These are phyloP conservation scores for Acacia crassicarpa DNA, from an alignment of 306 rosid species.

Conservation along the genomic window DNA sequence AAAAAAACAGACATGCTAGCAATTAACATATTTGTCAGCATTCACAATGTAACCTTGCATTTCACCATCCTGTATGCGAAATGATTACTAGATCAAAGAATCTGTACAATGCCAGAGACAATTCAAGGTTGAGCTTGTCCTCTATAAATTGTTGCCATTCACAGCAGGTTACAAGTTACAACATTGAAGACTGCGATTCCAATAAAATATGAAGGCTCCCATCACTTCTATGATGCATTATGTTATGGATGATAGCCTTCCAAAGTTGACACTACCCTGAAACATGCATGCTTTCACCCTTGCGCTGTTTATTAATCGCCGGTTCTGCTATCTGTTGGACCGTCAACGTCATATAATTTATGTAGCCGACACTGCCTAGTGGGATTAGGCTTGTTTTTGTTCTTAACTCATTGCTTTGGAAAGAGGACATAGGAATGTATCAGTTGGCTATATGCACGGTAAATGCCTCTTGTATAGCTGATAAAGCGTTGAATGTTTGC, in stretches of 20 bases:
- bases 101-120: not conserved
- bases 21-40: not conserved
- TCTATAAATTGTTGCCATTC: not conserved
- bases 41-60: not conserved
- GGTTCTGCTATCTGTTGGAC: too few relatives aligned
- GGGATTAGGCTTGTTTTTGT: too few relatives aligned
- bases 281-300: not conserved
- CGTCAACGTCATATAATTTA: too few relatives aligned
- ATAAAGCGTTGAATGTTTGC: not conserved
- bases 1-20: not conserved
- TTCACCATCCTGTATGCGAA: not conserved
- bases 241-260: too few relatives aligned
- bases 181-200: too few relatives aligned
- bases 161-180: not conserved
- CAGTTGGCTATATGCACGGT: not conserved
- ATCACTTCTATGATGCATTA: too few relatives aligned
- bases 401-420: not conserved
- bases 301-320: not conserved
- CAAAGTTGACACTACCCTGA: too few relatives aligned
- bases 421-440: not conserved
- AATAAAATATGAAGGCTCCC: too few relatives aligned
- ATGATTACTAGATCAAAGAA: not conserved
- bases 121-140: not conserved
- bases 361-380: too few relatives aligned
- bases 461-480: not conserved